phyloP scores from a whole-genome alignment of 2,329 filamentous ascomycete species.

The Colletotrichum spaethianum region DNA sequence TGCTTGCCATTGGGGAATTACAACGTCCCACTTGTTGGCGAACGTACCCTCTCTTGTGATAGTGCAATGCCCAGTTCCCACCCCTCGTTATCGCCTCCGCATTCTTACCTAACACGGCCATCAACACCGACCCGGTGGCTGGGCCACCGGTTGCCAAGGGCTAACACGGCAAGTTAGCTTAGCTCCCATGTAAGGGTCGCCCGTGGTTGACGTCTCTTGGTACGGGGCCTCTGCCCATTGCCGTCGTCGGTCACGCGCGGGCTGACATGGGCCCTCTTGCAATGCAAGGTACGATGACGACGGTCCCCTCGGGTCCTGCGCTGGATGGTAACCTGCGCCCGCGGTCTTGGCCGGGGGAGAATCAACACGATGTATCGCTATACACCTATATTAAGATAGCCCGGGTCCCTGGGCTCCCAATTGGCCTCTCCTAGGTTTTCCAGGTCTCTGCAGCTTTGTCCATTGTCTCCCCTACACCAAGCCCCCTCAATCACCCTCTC shows the following conservation, averaged over 20 bases:
- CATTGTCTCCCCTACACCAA: not conserved
- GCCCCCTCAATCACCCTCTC: not conserved
- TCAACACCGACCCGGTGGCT: conserved; percentile 26
- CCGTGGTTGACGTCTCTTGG: conserved; percentile 16
- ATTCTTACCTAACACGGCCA: conserved; percentile 38
- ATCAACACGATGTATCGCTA: not conserved
- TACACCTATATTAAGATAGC: conserved; percentile 22
- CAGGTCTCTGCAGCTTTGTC: conserved; percentile 1
- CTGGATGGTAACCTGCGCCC: not conserved
- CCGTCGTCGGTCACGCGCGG: conserved; percentile 24
- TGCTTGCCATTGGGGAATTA: conserved; percentile 3
- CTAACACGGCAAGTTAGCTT: not conserved
- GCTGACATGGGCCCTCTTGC: not conserved
- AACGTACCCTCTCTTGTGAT: not conserved
- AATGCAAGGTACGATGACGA: conserved; percentile 21
- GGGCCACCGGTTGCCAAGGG: conserved; percentile 21
- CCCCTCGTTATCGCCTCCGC: conserved; percentile 34
- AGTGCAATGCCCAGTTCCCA: not conserved
- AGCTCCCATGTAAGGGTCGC: not conserved
- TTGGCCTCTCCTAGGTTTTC: not conserved
- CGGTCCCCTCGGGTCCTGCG: conserved; percentile 9
- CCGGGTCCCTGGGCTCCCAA: not conserved
- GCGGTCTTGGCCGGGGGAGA: conserved; percentile 20
- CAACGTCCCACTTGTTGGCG: conserved; percentile 11
- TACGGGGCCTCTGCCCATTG: not conserved